phyloP scores from a whole-genome alignment of 345 rosid genomes.

The Populus pruinosa region DNA sequence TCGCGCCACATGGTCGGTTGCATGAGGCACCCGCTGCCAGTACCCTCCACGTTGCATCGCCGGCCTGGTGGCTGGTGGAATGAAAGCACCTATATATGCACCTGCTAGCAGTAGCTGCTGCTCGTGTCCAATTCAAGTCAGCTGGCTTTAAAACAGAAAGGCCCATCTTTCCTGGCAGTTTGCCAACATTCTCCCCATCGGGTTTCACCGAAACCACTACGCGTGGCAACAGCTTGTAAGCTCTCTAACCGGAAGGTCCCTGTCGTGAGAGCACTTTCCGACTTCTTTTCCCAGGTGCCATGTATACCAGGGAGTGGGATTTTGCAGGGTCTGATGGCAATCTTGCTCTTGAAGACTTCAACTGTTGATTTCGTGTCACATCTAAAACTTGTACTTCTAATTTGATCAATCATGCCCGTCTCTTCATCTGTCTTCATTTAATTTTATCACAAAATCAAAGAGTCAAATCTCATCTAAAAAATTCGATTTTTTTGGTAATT shows the following conservation, averaged over 20 bases:
- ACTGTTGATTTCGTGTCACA: no score
- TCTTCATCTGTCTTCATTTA: no score
- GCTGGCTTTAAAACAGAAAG: background rate
- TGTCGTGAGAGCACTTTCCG: background rate
- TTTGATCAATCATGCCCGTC: no score
- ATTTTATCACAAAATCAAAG: no score
- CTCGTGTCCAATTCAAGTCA: background rate
- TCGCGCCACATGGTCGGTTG: conserved; percentile 55
- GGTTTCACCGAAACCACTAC: background rate
- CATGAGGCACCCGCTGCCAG: conserved; percentile 34
- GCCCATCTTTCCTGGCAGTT: background rate
- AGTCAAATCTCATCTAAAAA: no score
- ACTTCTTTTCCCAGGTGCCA: background rate
- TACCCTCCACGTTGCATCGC: conserved; percentile 34
- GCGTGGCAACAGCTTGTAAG: background rate
- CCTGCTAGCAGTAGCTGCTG: background rate
- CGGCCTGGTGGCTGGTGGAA: background rate
- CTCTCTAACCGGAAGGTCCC: background rate
- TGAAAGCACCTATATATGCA: background rate
- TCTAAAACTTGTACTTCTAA: no score
- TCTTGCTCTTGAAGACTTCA: no score
- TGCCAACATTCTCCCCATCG: background rate
- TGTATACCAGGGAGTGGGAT: background rate
- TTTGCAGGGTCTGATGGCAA: no score
- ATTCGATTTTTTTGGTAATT: no score